Base-by-base conservation (phyloP, 2,329 filamentous ascomycete genomes). In the Sclerotinia borealis region DNA sequence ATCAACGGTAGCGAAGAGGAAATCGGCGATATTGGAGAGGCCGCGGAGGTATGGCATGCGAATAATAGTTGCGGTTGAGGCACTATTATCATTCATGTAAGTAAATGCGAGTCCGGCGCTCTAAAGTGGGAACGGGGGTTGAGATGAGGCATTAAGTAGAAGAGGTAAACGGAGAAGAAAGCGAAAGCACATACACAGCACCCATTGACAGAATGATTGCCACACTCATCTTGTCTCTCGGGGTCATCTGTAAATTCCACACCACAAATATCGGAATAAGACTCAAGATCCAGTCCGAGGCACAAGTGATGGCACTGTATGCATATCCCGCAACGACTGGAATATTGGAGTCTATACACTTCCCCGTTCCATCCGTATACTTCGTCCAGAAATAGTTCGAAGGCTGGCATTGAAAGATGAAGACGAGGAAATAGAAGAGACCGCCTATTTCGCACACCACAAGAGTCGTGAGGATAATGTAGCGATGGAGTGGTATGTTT, bases 241-340 rank as follows among this genome's bases (percentile, higher is more conserved):
- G 68, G 55, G 76, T 77, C 74, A 79, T 78, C 58, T 77, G 74
- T 6, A 79, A 64, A 29, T 75, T 73, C 75, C 76, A 78, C 10
- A 79, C 74, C 2, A 79, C 61, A 52, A 76, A 75, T n/a, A 77
- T 73, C 0, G 78, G 77, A 1, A 79, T 69, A 9, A 77, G 73
- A 43, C 73, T 76, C 36, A 77, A 73, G 10, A 72, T 75, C 77
- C 78, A 79, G 61, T 79, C 77, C 5, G 74, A 74, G 52, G 68
- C 65, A 60, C 76, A 77, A 39, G 75, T 76, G 60, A 79, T 72
- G 9, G 75, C 75, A 1, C 77, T 77, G 59, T 77, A 77, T 15
- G 68, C 74, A 52, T 78, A 79, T 5, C 76, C 77, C 0, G 73
- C 71, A 13, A 72, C 66, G 9, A 72, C 69, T 2, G 74, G 71